Percentiles rank a stretch among this genome's conserved stretches.
Evolutionary conservation across 169 alveolate species (phyloP).

Genomic region (Theileria orientalis): DNA sequence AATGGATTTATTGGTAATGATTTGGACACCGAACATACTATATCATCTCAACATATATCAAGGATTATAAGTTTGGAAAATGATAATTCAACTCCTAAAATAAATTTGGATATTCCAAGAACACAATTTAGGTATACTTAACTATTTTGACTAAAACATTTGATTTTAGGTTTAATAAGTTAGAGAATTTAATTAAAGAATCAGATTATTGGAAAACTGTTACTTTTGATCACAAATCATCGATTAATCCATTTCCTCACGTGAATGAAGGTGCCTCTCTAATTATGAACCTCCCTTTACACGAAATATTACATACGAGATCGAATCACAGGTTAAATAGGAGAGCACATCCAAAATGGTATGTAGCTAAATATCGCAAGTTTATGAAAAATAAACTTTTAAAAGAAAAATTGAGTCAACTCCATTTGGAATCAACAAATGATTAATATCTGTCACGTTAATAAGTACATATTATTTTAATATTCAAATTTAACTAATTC

Average conservation of each 20-base stretch:
- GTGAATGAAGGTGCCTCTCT: constrained; percentile 75
- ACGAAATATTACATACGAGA: constrained; percentile 66
- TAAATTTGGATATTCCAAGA: constrained; percentile 17
- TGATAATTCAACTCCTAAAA: constrained; percentile 30
- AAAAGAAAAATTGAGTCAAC: constrained; percentile 46
- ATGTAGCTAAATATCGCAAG: constrained; percentile 52
- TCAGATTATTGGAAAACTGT: constrained; percentile 70
- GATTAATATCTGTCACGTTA: no score
- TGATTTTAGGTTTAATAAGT: constrained; percentile 49
- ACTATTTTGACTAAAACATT: no score
- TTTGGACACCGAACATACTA: constrained; percentile 6
- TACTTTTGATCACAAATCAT: constrained; percentile 59
- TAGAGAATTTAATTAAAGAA: constrained; percentile 62
- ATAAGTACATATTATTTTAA: constrained; percentile 12
- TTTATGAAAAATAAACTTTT: constrained; percentile 40
- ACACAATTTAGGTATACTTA: constrained; percentile 6
- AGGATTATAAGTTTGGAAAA: constrained; percentile 41
- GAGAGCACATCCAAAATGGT: constrained; percentile 77
- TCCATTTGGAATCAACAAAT: constrained; percentile 32
- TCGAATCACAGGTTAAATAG: constrained; percentile 68
- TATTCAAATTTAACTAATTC: neutral
- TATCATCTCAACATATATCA: constrained; percentile 36
- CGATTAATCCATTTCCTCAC: constrained; percentile 73
- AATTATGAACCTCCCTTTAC: constrained; percentile 59
- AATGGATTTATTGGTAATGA: constrained; percentile 69